Conservation (phyloP, 805 yeast genomes). For the Candida rishiriensis region DNA sequence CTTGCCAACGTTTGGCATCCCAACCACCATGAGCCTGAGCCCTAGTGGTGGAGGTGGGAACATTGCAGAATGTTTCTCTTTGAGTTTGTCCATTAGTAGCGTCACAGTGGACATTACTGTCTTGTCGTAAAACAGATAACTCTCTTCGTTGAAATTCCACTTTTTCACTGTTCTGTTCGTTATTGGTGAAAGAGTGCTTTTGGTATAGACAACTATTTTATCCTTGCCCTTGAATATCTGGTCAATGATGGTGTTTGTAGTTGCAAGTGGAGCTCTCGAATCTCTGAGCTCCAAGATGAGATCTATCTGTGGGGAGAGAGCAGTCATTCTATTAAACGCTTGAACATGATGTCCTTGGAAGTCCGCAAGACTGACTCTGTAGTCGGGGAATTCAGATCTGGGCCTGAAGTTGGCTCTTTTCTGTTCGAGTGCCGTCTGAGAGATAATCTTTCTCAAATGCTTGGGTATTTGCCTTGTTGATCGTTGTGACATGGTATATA, state of each 20-base stretch:
- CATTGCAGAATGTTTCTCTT: conserved; percentile 40
- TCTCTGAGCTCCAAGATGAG: conserved; percentile 82
- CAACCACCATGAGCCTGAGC: conserved; percentile 67
- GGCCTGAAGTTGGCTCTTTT: conserved; percentile 47
- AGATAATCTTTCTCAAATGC: too few species aligned
- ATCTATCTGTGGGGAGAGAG: conserved; percentile 75
- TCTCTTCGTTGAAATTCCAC: conserved; percentile 25
- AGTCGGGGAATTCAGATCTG: conserved; percentile 66
- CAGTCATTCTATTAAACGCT: conserved; percentile 64
- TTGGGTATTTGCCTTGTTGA: too few species aligned
- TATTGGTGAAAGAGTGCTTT: conserved; percentile 58
- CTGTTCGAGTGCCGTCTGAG: neutral
- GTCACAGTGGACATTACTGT: conserved; percentile 46
- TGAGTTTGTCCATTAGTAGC: conserved; percentile 45
- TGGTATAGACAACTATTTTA: conserved; percentile 70
- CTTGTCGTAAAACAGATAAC: conserved; percentile 46
- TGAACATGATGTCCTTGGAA: conserved; percentile 89
- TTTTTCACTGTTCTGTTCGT: conserved; percentile 26
- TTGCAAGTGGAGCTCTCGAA: conserved; percentile 81
- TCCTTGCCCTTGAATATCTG: conserved; percentile 51
- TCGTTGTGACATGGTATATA: too few species aligned
- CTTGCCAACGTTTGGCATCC: conserved; percentile 98
- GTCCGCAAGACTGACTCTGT: conserved; percentile 65
- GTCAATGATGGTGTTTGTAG: conserved; percentile 77
- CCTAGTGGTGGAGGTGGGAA: conserved; percentile 83